phyloP scores from a whole-genome alignment of 768 basidiomycete genomes.

The Kwoniella europaea region DNA sequence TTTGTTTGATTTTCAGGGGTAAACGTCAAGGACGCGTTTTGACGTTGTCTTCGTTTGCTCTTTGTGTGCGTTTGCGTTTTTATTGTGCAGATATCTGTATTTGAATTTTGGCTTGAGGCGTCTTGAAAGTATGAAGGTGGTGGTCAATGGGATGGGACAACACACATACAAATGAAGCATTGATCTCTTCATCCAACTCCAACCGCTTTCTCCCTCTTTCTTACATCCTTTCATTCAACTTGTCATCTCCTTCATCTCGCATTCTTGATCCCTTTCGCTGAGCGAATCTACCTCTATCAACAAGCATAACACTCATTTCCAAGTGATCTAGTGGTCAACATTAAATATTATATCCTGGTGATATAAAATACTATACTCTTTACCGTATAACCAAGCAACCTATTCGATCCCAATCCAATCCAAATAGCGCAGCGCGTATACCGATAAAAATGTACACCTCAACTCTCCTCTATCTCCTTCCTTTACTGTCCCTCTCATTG shows the following conservation, averaged over 20 bases:
- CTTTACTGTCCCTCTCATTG: constrained; percentile 9
- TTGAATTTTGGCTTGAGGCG: not conserved
- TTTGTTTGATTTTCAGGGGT: not conserved
- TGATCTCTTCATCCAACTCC: constrained; percentile 15
- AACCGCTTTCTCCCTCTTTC: not conserved
- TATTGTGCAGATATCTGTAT: not conserved
- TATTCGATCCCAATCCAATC: not conserved
- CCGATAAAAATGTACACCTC: constrained; percentile 17
- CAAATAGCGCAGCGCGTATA: constrained; percentile 15
- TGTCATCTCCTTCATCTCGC: not conserved
- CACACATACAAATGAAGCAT: not conserved
- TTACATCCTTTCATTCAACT: constrained; percentile 2
- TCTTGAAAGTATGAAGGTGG: not conserved
- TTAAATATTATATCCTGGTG: constrained; percentile 19
- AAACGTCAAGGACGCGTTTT: constrained; percentile 17
- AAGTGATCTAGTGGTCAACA: constrained; percentile 1
- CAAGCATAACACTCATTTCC: not conserved
- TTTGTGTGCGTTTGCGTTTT: constrained; percentile 14
- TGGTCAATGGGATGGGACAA: not conserved
- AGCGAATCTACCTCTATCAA: constrained; percentile 14
- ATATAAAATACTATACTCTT: not conserved
- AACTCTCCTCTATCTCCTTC: constrained; percentile 14
- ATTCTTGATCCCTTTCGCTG: constrained; percentile 6
- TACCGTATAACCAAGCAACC: not conserved
- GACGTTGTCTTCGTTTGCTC: constrained; percentile 4